These are phyloP conservation scores for Monascus purpureus DNA, from an alignment of 495 filamentous ascomycete species.

Conservation along the genomic window DNA sequence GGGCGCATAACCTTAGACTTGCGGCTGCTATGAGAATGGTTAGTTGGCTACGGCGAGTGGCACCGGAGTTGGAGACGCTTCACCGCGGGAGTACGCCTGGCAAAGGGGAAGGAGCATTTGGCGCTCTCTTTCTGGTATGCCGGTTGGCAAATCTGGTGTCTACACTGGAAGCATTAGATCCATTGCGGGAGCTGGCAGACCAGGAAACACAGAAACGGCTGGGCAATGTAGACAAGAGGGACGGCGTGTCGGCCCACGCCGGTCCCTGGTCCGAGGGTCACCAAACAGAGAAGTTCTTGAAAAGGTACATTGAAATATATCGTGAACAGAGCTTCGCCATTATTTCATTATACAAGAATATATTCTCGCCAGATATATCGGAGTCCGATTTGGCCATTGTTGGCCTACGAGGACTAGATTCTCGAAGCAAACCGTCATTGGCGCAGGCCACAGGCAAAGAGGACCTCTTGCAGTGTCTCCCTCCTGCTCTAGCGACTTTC, in stretches of 20 bases:
- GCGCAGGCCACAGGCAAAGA: constrained; percentile 10
- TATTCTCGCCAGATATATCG: constrained; percentile 51
- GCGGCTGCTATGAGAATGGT: constrained; percentile 85
- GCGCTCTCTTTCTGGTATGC: constrained; percentile 78
- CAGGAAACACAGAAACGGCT: constrained; percentile 51
- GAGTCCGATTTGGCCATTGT: constrained; percentile 19
- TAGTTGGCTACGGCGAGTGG: constrained; percentile 77
- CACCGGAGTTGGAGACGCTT: constrained; percentile 56
- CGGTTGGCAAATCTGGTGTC: constrained; percentile 64
- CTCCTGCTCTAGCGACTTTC: constrained; percentile 70
- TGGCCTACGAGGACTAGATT: constrained; percentile 20
- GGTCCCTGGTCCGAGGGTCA: constrained; percentile 59
- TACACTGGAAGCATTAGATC: constrained; percentile 74
- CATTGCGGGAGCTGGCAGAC: constrained; percentile 76
- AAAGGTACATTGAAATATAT: constrained; percentile 95
- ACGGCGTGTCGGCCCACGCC: constrained; percentile 9
- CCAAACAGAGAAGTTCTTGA: constrained; percentile 88
- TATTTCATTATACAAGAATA: constrained; percentile 78
- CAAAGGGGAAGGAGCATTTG: constrained; percentile 48
- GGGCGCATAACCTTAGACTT: constrained; percentile 67
- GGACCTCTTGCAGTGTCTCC: constrained; percentile 55
- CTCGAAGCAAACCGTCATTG: constrained; percentile 14
- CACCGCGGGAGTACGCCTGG: constrained; percentile 27
- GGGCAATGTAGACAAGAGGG: constrained; percentile 11
- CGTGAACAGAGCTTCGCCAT: constrained; percentile 96